Percentiles rank a stretch among this genome's conserved stretches.
Evolutionary conservation across 768 basidiomycete species (phyloP).

Genomic region (Fomitopsis serialis): DNA sequence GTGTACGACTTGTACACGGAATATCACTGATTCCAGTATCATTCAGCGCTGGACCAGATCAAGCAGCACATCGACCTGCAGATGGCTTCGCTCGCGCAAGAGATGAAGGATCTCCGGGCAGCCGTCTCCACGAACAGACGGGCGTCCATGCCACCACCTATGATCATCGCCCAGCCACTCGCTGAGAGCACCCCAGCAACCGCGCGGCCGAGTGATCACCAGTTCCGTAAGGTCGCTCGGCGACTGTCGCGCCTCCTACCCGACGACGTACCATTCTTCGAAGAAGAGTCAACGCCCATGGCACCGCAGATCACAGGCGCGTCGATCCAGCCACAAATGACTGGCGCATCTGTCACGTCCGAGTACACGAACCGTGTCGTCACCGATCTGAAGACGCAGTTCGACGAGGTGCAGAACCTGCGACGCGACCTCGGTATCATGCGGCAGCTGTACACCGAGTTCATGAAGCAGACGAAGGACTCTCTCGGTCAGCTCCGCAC

Average conservation of each 20-base stretch:
- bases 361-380: slow-evolving; percentile 74
- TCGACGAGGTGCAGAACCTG: slow-evolving; percentile 91
- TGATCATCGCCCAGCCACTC: slow-evolving; percentile 46
- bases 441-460: slow-evolving; percentile 92
- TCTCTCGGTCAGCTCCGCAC: slow-evolving; percentile 70
- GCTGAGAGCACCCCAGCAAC: slow-evolving; percentile 62
- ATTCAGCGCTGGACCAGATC: slow-evolving; percentile 90
- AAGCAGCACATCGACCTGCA: slow-evolving; percentile 96
- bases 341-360: slow-evolving; percentile 68
- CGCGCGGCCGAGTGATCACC: slow-evolving; percentile 67
- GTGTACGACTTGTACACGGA: not conserved
- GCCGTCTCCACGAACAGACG: slow-evolving; percentile 53
- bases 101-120: slow-evolving; percentile 83
- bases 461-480: slow-evolving; percentile 87
- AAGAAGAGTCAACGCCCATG: slow-evolving; percentile 23
- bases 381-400: slow-evolving; percentile 82
- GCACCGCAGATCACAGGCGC: slow-evolving; percentile 62
- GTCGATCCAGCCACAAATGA: slow-evolving; percentile 65
- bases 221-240: slow-evolving; percentile 68
- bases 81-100: slow-evolving; percentile 77
- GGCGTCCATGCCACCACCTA: slow-evolving; percentile 41
- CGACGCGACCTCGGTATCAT: slow-evolving; percentile 90
- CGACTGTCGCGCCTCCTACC: slow-evolving; percentile 69
- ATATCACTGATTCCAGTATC: slow-evolving; percentile 1
- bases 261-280: slow-evolving; percentile 22